A percentile compares a stretch with the other conserved stretches of the same genome.
Conservation (phyloP, 2,329 filamentous ascomycete genomes). For the Alternaria burnsii region DNA sequence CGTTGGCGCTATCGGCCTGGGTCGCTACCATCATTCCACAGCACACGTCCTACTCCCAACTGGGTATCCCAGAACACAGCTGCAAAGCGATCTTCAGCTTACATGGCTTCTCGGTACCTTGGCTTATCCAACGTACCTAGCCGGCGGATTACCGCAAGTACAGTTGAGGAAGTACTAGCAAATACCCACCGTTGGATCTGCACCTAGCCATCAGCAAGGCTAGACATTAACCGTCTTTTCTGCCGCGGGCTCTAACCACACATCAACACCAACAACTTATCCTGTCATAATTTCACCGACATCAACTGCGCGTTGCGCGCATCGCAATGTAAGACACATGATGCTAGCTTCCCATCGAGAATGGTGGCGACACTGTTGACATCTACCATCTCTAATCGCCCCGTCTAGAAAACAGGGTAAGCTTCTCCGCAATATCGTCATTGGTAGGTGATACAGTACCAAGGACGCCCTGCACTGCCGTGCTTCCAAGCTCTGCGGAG, state of each 20-base stretch:
- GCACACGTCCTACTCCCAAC: background rate
- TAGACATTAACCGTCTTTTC: background rate
- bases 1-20: conserved; percentile 15
- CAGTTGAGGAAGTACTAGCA: background rate
- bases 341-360: background rate
- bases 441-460: background rate
- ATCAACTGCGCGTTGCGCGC: background rate
- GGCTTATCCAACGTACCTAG: background rate
- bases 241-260: background rate
- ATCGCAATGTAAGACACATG: background rate
- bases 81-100: background rate
- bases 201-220: background rate
- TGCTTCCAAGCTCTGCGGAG: background rate
- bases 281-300: background rate
- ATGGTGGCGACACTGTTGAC: background rate
- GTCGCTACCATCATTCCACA: background rate
- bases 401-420: background rate
- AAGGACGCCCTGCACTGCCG: background rate
- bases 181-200: background rate
- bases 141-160: background rate
- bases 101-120: conserved; percentile 1
- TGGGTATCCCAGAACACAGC: background rate
- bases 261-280: background rate
- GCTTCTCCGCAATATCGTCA: background rate
- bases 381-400: background rate